Conservation (phyloP, 1,139 yeast species). For the Yamadazyma membranifaciens region DNA sequence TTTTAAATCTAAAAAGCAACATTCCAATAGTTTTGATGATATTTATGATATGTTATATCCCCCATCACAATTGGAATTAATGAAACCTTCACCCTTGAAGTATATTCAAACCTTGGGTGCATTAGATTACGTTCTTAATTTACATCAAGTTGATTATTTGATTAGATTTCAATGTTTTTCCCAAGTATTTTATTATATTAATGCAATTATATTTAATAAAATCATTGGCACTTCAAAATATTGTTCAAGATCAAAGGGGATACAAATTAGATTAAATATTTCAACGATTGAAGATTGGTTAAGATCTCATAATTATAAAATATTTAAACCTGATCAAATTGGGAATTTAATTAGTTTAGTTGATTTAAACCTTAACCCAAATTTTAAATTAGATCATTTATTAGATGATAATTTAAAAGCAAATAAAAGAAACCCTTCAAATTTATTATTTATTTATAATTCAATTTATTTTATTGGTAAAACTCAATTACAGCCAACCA, state of each 20-base stretch:
- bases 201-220: constrained; percentile 70
- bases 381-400: constrained; percentile 22
- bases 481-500: constrained; percentile 66
- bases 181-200: constrained; percentile 76
- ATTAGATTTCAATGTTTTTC: constrained; percentile 75
- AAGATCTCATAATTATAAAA: constrained; percentile 68
- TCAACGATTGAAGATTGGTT: constrained; percentile 94
- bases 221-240: constrained; percentile 64
- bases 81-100: constrained; percentile 84
- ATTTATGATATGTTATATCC: constrained; percentile 70
- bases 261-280: constrained; percentile 83
- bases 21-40: constrained; percentile 57
- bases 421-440: constrained; percentile 28
- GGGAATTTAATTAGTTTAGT: constrained; percentile 28
- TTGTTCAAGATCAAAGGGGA: constrained; percentile 78
- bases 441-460: constrained; percentile 49
- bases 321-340: constrained; percentile 39
- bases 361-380: constrained; percentile 10
- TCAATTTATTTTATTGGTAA: constrained; percentile 61
- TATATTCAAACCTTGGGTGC: constrained; percentile 89
- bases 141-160: constrained; percentile 77
- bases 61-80: constrained; percentile 58
- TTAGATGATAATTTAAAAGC: constrained; percentile 19
- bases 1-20: constrained; percentile 53
- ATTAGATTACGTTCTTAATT: constrained; percentile 75